phyloP scores from a whole-genome alignment of 169 alveolate species.

The Plasmodium fragile region DNA sequence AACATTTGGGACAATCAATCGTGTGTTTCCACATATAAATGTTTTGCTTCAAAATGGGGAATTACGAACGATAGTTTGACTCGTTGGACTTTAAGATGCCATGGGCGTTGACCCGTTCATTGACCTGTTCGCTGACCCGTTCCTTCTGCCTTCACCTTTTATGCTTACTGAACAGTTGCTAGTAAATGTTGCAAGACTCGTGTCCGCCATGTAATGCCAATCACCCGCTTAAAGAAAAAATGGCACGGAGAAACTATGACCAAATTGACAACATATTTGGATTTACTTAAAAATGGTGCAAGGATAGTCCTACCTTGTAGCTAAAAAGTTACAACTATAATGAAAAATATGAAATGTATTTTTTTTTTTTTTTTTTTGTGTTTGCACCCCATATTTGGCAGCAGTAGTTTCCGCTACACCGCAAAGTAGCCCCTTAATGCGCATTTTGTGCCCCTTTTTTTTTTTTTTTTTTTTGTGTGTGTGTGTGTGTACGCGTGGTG shows the following conservation, averaged over 20 bases:
- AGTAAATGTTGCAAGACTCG: background rate
- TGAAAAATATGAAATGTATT: background rate
- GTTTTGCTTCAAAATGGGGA: background rate
- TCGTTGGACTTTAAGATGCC: background rate
- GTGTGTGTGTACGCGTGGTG: background rate
- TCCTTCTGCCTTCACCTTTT: background rate
- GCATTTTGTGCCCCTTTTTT: background rate
- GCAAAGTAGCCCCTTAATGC: background rate
- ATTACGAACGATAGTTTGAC: background rate
- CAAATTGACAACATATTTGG: background rate
- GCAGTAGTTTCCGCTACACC: background rate
- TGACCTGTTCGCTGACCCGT: background rate
- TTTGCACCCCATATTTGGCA: background rate
- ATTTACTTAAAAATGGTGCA: background rate
- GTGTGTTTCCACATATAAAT: background rate
- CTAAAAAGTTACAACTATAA: background rate
- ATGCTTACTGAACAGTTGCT: background rate
- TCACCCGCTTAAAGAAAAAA: background rate
- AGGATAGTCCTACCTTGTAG: background rate
- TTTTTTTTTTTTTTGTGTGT: background rate
- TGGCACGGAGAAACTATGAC: background rate
- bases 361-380: constrained; percentile 5
- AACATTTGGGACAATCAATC: background rate
- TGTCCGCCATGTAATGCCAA: background rate
- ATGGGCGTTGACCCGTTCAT: background rate